Conservation (phyloP, 129 eudicot genomes). For the Centella asiatica region DNA sequence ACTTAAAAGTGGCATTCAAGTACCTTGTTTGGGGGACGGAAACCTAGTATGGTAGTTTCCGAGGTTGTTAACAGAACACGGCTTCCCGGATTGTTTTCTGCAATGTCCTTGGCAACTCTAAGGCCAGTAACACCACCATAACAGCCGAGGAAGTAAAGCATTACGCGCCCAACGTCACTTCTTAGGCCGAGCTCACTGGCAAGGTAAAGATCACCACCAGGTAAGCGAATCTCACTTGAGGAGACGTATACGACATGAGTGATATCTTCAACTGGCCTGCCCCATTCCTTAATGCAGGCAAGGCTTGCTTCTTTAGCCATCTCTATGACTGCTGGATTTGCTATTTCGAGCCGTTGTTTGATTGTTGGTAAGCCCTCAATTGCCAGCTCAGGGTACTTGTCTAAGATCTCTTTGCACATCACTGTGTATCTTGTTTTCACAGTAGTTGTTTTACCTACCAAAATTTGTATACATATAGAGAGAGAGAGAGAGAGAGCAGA, state of each 20-base stretch:
- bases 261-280: constrained; percentile 48
- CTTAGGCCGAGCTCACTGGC: constrained; percentile 63
- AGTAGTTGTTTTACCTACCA: constrained; percentile 86
- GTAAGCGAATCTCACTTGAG: constrained; percentile 73
- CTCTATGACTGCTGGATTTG: constrained; percentile 73
- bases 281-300: constrained; percentile 70
- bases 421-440: constrained; percentile 94
- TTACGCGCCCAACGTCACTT: constrained; percentile 74
- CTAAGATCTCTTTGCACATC: constrained; percentile 73
- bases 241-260: constrained; percentile 89
- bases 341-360: constrained; percentile 64
- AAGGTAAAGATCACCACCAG: constrained; percentile 84
- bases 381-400: constrained; percentile 77
- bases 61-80: constrained; percentile 71
- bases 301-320: constrained; percentile 82
- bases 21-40: constrained; percentile 68
- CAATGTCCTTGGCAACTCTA: constrained; percentile 82
- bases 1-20: not conserved
- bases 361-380: constrained; percentile 82
- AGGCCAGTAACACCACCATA: constrained; percentile 93
- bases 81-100: constrained; percentile 89
- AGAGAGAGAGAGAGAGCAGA: not conserved
- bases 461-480: not conserved
- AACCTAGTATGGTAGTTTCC: constrained; percentile 90
- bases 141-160: constrained; percentile 90